Evolutionary conservation across 805 yeast species (phyloP), one percentile per base, ranked within the genome.

Genomic region (Ogataea ramenticola): DNA sequence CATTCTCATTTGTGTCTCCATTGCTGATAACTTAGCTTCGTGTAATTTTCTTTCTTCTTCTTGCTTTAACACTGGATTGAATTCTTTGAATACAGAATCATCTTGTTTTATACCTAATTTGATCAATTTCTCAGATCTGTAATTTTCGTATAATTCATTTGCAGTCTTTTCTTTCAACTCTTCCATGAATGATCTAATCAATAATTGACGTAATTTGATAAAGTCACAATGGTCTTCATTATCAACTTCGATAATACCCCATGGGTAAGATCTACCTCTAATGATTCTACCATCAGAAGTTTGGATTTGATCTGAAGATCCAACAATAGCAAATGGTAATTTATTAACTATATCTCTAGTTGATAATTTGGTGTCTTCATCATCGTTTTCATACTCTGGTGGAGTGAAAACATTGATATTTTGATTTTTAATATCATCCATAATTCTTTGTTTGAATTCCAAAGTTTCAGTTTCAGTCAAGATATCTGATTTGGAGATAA

Each of bases 191-290:
- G 84, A 86, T 71, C 95, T 83, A 49, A 93, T 75, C 61, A 91
- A 75, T 62, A 93, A 74, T 63, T 89, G 95, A 56, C 97, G 84
- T 63, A 91, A 77, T 64, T 80, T 81, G 52, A 85, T 80, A 63
- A 91, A 93, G 67, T 91, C 99, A 64, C 89, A 85, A 63, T 93
- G 97, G 45, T 80, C 80, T 68, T 87, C 93, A 63, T 93, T 91
- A 64, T 89, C 97, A 54, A 93, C 90, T 67, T 93, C 97, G 56
- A 93, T 85, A 20, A 85, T 74, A 53, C 98, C 98, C 99, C 99
- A 93, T 49, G 98, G 97, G 64, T 91, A 91, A 49, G 77, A 70
- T 68, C 99, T 85, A 53, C 96, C 97, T 65, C 97, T 80, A 38
- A 90, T 95, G 20, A 59, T 49, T 62, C 86, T 76, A 36, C 96